phyloP scores from a whole-genome alignment of 225 moss, liverwort and hornwort species.

The Climacium dendroides region DNA sequence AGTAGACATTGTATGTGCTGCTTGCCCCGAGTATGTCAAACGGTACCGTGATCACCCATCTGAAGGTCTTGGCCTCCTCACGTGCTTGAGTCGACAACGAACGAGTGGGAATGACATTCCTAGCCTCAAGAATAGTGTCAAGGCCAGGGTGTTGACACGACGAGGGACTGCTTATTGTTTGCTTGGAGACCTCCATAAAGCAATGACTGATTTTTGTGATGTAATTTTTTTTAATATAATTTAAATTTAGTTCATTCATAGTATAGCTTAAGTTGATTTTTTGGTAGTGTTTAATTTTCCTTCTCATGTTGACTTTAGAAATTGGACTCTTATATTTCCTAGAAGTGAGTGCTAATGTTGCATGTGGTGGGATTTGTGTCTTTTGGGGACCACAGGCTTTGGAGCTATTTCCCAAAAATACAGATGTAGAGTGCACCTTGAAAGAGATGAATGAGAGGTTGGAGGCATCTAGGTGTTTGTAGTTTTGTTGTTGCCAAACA shows the following conservation, averaged over 20 bases:
- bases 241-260: not conserved
- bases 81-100: conserved; percentile 28
- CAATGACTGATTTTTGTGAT: conserved; percentile 9
- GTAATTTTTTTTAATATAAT: too few relatives aligned
- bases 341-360: not conserved
- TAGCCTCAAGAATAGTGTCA: conserved; percentile 17
- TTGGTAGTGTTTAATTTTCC: not conserved
- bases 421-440: conserved; percentile 16
- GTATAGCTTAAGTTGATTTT: not conserved
- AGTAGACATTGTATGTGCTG: conserved; percentile 21
- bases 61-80: conserved; percentile 30
- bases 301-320: not conserved
- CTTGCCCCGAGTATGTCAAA: conserved; percentile 21
- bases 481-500: not conserved
- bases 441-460: conserved; percentile 34
- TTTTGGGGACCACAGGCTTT: conserved; percentile 7
- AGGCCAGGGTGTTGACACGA: conserved; percentile 13
- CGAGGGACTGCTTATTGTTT: conserved; percentile 35
- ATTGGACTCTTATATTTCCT: not conserved
- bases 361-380: not conserved
- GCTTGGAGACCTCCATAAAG: conserved; percentile 14
- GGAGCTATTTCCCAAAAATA: conserved; percentile 22
- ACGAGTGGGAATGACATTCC: conserved; percentile 9
- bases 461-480: not conserved
- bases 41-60: conserved; percentile 14